These are phyloP conservation scores for Tolypocladium album DNA, from an alignment of 2,329 filamentous ascomycete genomes.

Conservation along the genomic window DNA sequence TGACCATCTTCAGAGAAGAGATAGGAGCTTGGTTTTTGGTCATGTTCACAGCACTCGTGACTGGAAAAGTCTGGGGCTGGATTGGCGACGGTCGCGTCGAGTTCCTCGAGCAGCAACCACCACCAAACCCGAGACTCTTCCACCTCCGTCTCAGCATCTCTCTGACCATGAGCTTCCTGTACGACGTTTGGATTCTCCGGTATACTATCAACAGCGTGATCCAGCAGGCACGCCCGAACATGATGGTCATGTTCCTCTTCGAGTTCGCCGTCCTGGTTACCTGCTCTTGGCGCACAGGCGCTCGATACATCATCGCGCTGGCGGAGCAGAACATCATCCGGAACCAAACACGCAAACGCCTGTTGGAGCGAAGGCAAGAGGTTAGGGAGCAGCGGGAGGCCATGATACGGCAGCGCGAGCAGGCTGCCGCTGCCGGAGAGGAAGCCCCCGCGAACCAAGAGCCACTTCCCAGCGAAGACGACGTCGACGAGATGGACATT, in stretches of 20 bases:
- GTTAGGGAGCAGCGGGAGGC: conserved; percentile 48
- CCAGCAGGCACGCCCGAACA: conserved; percentile 80
- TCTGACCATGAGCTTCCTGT: conserved; percentile 65
- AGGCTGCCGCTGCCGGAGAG: conserved; percentile 40
- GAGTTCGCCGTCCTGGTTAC: conserved; percentile 86
- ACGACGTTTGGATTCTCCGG: conserved; percentile 68
- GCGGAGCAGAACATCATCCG: conserved; percentile 66
- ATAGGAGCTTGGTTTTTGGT: conserved; percentile 89
- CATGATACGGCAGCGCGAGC: conserved; percentile 37
- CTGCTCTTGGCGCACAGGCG: conserved; percentile 66
- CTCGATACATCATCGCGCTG: conserved; percentile 69
- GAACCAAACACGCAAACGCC: conserved; percentile 59
- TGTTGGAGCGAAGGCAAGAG: conserved; percentile 58
- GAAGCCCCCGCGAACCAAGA: conserved; percentile 41
- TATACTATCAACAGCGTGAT: conserved; percentile 79
- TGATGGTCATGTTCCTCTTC: conserved; percentile 99
- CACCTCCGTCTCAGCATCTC: conserved; percentile 74
- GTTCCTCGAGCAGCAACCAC: conserved; percentile 88
- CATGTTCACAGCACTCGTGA: conserved; percentile 90
- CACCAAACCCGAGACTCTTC: conserved; percentile 78
- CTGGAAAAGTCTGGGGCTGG: conserved; percentile 97
- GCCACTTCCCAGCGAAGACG: conserved; percentile 53
- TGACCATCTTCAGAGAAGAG: conserved; percentile 96
- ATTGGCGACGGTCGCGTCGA: conserved; percentile 93
- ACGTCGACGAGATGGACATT: conserved; percentile 85